Evolutionary conservation across 768 basidiomycete genomes (phyloP), one percentile per base, ranked within the genome.

Genomic region (Rhodosporidiobolus sp.): DNA sequence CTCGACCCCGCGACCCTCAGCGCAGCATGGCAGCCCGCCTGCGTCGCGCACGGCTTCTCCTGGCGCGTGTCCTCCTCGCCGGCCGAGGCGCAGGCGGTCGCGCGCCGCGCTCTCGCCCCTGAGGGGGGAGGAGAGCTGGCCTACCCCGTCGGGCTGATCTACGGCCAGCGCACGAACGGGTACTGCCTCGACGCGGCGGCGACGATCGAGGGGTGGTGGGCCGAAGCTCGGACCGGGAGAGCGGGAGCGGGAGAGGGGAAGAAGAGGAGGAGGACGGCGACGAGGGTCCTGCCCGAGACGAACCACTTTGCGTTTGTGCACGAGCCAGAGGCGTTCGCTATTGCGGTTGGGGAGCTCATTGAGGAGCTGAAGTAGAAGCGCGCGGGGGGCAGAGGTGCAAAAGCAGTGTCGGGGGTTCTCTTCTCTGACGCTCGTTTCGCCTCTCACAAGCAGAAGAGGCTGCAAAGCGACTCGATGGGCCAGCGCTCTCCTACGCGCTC

Each of bases 301-400:
- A 73, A 73, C 30, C 72, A 73, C 24, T 73, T 73, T 45, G 72
- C 59, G 38, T 69, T 69, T 43, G 67, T 73, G 35, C 72, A 73
- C 24, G 35, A 66, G 55, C 72, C 72, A 17, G n/a, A 28, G 38
- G 64, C 49, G 59, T 73, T 73, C 48, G 59, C 45, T 0, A 5
- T 46, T 4, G 60, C 45, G 3, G 43, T 73, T 22, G 16, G 46
- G 7, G 67, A 58, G 54, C 34, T 64, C 24, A 11, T 73, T 0
- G 55, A 63, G 11, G 59, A 66, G 57, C n/a, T 61, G 32, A 26
- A 5, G 54, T 56, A 32, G 46, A 43, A n/a, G n/a, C 38, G 38
- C 8, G 38, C 38, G 14, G 38, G 38, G 38, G 8, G 14, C 8
- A 7, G 38, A 14, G 38, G 38, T 43, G 38, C 7, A 43, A 43